These are phyloP conservation scores for Osmozyma mogii DNA, from an alignment of 805 yeast species.

Conservation along the genomic window DNA sequence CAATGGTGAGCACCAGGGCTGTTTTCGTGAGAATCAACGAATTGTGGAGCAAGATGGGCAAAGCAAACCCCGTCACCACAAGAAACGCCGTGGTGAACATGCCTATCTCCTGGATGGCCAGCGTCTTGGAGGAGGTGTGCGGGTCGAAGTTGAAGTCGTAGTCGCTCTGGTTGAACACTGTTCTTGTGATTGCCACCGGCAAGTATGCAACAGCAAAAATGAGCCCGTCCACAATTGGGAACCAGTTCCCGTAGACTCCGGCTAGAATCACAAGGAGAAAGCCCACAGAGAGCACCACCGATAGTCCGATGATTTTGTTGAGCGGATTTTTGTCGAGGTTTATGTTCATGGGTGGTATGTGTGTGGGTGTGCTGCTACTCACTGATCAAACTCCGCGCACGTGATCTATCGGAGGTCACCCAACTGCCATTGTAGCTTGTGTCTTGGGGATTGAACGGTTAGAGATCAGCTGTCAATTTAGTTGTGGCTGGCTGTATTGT, in stretches of 20 bases:
- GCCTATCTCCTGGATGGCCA: slow-evolving; percentile 62
- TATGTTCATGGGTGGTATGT: no score
- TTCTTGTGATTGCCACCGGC: slow-evolving; percentile 28
- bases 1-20: slow-evolving; percentile 69
- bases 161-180: slow-evolving; percentile 25
- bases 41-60: slow-evolving; percentile 75
- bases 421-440: no score
- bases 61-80: slow-evolving; percentile 60
- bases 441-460: no score
- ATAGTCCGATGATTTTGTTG: slow-evolving; percentile 68
- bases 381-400: no score
- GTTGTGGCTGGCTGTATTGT: no score
- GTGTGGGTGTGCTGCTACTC: no score
- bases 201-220: slow-evolving; percentile 34
- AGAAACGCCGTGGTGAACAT: slow-evolving; percentile 72
- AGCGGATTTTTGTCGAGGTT: slow-evolving; percentile 53
- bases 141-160: slow-evolving; percentile 40
- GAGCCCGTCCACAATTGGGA: slow-evolving; percentile 64
- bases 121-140: slow-evolving; percentile 9
- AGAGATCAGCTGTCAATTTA: no score
- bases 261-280: slow-evolving; percentile 82
- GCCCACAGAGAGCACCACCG: slow-evolving; percentile 79
- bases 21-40: slow-evolving; percentile 58
- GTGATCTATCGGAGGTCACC: no score
- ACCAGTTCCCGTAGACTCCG: slow-evolving; percentile 84